Evolutionary conservation across 2,329 filamentous ascomycete species (phyloP).

Genomic region (Microsporum canis): DNA sequence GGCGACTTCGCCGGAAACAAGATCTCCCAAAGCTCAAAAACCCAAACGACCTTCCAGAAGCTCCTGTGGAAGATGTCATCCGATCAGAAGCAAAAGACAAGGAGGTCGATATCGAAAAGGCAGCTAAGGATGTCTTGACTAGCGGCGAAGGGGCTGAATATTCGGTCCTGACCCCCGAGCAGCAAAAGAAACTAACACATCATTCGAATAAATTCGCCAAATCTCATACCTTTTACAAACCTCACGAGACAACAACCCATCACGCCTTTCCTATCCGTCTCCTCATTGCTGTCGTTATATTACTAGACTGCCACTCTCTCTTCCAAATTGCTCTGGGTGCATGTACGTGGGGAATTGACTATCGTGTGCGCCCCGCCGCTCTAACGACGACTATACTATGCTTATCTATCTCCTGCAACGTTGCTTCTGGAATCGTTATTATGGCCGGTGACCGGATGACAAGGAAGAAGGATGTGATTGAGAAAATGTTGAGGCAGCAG

Average conservation of each 20-base stretch:
- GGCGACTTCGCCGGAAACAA: conserved; percentile 52
- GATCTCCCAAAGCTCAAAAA: conserved; percentile 52
- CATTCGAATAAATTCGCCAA: conserved; percentile 71
- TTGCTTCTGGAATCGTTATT: conserved; percentile 65
- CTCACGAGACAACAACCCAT: conserved; percentile 74
- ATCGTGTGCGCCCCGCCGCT: conserved; percentile 55
- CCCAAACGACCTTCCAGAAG: conserved; percentile 49
- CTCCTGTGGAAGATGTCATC: conserved; percentile 28
- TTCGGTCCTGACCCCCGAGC: conserved; percentile 52
- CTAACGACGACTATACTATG: conserved; percentile 72
- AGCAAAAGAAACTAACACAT: conserved; percentile 60
- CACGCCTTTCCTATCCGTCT: conserved; percentile 64
- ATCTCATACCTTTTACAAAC: conserved; percentile 81
- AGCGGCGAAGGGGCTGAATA: conserved; percentile 44
- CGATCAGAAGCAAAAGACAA: conserved; percentile 26
- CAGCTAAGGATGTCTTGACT: conserved; percentile 26
- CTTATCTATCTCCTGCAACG: conserved; percentile 66
- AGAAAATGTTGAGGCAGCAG: conserved; percentile 64
- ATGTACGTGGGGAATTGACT: conserved; percentile 67
- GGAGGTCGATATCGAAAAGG: conserved; percentile 36
- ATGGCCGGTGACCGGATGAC: conserved; percentile 63
- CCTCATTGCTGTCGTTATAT: conserved; percentile 63
- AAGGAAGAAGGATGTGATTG: conserved; percentile 74
- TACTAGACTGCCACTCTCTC: conserved; percentile 68
- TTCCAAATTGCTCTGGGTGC: conserved; percentile 70